Base-by-base conservation (phyloP, 805 yeast genomes). In the Wickerhamomyces hampshirensis region DNA sequence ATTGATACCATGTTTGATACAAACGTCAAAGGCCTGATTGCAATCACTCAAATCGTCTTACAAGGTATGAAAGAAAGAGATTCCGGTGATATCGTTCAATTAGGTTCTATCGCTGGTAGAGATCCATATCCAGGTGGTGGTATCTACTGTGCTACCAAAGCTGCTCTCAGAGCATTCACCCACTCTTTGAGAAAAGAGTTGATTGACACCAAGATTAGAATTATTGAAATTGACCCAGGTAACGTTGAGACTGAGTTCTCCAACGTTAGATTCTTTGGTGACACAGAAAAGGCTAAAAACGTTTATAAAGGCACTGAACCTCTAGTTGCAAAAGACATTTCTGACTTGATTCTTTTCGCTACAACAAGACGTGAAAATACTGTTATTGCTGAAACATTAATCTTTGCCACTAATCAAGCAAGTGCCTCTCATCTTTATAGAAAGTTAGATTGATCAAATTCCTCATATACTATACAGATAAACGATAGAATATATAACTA, bases 381-480 rank as follows among this genome's bases (percentile, higher is more conserved):
- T 0, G 84, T 77, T 5, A 62, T 77, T 51, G 83, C 84, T 8
- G 95, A 88, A 58, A 71, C 88, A 6, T 69, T 89, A 58, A 79
- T 91, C 13, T 86, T 88, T 63, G 85, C 96, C 13, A 73, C 80
- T 33, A 80, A 84, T 67, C 97, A 89, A 67, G 96, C 94, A 5
- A 63, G 69, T 50, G 85, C 81, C 52, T 40, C 46, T 13, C 55
- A 50, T 31, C 56, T 81, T 28, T 67, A 80, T 68, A 60, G 63
- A 42, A 69, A 80, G 56, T 73, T 75, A 50, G 78, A 75, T 49
- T 62, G 34, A 28, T n/a, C n/a, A n/a, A n/a, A n/a, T n/a, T n/a
- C n/a, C n/a, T n/a, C n/a, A n/a, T n/a, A n/a, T n/a, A n/a, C n/a
- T n/a, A n/a, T n/a, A n/a, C n/a, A n/a, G n/a, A n/a, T n/a, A n/a